Percentiles rank a stretch among this genome's conserved stretches.
phyloP scores from a whole-genome alignment of 495 filamentous ascomycete genomes.

The Staphylotrichum tortipilum region DNA sequence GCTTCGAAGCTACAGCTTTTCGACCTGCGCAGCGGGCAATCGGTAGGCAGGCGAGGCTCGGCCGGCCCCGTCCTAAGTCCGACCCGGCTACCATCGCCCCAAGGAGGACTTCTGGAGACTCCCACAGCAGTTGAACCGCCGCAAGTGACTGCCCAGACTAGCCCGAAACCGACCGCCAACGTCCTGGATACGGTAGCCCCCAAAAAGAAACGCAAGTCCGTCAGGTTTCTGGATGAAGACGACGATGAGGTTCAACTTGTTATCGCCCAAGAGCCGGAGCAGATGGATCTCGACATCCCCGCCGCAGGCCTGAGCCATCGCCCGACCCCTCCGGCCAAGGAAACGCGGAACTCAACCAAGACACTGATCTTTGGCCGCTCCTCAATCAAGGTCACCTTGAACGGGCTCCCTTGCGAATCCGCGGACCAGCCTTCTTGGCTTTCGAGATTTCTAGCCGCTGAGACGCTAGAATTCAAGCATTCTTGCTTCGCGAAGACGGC shows the following conservation, averaged over 20 bases:
- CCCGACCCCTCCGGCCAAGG: constrained; percentile 2
- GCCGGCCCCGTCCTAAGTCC: not conserved
- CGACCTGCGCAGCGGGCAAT: constrained; percentile 3
- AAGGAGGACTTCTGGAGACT: not conserved
- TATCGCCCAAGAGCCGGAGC: constrained; percentile 20
- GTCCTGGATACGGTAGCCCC: not conserved
- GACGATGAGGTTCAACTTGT: constrained; percentile 11
- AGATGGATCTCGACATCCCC: constrained; percentile 16
- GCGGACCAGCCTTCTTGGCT: constrained; percentile 19
- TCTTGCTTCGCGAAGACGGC: constrained; percentile 25
- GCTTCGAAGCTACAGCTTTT: constrained; percentile 7
- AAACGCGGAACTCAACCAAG: constrained; percentile 21
- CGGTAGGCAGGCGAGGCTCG: not conserved
- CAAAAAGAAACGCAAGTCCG: constrained; percentile 30
- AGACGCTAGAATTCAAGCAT: constrained; percentile 25
- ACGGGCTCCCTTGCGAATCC: constrained; percentile 22
- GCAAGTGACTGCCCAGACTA: not conserved
- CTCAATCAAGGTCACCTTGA: constrained; percentile 23
- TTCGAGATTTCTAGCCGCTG: constrained; percentile 24
- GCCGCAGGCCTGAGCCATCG: not conserved
- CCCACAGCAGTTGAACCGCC: not conserved
- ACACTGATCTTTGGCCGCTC: constrained; percentile 18
- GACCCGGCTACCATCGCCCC: not conserved
- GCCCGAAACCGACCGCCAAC: not conserved
- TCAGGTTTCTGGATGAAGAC: constrained; percentile 29